Evolutionary conservation across 192 early-diverging fungal genomes (phyloP).

Genomic region (Rhizophagus sp.): DNA sequence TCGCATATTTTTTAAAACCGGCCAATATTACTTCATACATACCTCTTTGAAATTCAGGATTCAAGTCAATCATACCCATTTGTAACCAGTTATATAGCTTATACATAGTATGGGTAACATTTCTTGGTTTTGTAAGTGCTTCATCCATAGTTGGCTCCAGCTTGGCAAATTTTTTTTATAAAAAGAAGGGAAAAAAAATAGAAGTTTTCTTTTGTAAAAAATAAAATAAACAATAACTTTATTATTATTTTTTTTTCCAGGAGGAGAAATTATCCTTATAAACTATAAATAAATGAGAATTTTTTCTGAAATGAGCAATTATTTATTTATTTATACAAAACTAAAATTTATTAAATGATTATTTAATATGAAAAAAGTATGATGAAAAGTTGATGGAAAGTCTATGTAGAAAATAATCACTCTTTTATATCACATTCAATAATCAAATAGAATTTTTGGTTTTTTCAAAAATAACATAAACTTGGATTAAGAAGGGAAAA

Average conservation of each 20-base stretch:
- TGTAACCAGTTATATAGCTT: constrained; percentile 30
- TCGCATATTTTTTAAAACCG: background rate
- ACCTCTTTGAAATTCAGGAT: constrained; percentile 33
- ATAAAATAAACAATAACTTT: too few relatives aligned
- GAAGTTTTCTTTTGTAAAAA: too few relatives aligned
- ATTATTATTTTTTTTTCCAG: too few relatives aligned
- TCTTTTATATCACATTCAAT: background rate
- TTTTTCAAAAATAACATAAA: background rate
- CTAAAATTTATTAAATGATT: background rate
- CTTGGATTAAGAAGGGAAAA: background rate
- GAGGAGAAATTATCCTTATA: background rate
- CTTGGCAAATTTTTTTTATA: background rate
- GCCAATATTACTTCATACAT: background rate
- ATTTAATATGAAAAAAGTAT: background rate
- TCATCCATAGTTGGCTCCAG: constrained; percentile 27
- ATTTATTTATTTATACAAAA: background rate
- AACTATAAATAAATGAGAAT: too few relatives aligned
- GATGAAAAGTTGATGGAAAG: background rate
- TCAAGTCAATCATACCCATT: constrained; percentile 32
- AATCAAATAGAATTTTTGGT: background rate
- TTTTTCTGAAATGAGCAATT: background rate
- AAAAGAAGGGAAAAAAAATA: background rate
- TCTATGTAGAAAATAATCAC: background rate
- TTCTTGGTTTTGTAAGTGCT: constrained; percentile 29
- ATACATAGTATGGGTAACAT: constrained; percentile 32